These are phyloP conservation scores for Postia placenta DNA, from an alignment of 768 basidiomycete species.

Conservation along the genomic window DNA sequence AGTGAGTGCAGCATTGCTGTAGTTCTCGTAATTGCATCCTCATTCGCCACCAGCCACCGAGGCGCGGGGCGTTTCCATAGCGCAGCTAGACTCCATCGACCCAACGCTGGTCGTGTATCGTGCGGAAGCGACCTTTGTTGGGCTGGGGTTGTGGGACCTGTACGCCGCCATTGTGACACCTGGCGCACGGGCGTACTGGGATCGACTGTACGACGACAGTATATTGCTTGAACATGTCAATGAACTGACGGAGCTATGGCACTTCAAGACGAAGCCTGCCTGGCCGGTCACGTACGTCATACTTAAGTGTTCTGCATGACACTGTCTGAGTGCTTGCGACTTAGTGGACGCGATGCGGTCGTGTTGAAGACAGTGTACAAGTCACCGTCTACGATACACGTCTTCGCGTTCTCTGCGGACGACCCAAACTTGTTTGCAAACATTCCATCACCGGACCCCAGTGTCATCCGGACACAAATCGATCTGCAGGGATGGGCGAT, in stretches of 20 bases:
- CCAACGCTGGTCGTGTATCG: conserved; percentile 94
- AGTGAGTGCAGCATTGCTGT: conserved; percentile 43
- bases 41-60: conserved; percentile 56
- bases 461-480: conserved; percentile 88
- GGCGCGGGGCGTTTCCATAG: conserved; percentile 84
- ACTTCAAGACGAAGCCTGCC: conserved; percentile 82
- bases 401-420: conserved; percentile 92
- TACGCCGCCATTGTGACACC: conserved; percentile 84
- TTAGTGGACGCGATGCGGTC: conserved; percentile 83
- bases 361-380: conserved; percentile 96
- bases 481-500: conserved; percentile 99
- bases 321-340: too few relatives aligned
- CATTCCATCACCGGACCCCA: conserved; percentile 60
- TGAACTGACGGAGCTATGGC: conserved; percentile 90
- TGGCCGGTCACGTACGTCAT: conserved; percentile 91
- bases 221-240: conserved; percentile 83
- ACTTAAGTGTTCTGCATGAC: too few relatives aligned
- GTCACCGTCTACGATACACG: conserved; percentile 89
- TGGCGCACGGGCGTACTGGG: conserved; percentile 80
- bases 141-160: conserved; percentile 92
- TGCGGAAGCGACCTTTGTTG: conserved; percentile 96
- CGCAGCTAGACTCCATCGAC: conserved; percentile 95
- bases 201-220: conserved; percentile 85
- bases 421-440: conserved; percentile 81
- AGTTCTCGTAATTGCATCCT: background rate